These are phyloP conservation scores for Microstegium vimineum DNA, from an alignment of 176 grass and related monocot genomes.

Conservation along the genomic window DNA sequence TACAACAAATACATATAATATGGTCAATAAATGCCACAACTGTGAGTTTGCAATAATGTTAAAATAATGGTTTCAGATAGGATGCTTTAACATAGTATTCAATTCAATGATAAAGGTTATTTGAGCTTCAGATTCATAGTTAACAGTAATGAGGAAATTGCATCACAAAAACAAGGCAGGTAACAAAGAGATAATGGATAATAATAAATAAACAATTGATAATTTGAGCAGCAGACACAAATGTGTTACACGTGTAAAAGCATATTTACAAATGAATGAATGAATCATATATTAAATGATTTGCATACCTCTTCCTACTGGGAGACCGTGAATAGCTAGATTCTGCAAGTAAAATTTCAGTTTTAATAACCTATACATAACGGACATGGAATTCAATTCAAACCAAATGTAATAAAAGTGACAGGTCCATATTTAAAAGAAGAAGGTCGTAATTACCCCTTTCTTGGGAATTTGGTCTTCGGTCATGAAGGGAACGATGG, in stretches of 20 bases:
- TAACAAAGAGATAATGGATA: neutral
- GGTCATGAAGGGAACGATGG: conserved; percentile 46
- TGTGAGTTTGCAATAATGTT: neutral
- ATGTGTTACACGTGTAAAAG: neutral
- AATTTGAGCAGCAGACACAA: neutral
- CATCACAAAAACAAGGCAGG: neutral
- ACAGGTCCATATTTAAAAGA: neutral
- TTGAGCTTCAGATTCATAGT: neutral
- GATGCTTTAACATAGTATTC: conserved; percentile 1
- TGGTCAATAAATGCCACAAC: neutral
- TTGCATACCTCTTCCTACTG: conserved; percentile 52
- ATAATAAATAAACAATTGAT: too few relatives aligned
- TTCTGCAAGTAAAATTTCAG: conserved; percentile 45
- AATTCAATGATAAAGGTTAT: neutral
- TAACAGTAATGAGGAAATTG: neutral
- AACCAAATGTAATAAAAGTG: neutral
- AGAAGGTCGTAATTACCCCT: conserved; percentile 42
- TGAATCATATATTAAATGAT: conserved; percentile 10
- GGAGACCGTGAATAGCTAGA: conserved; percentile 82
- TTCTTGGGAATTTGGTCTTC: conserved; percentile 59
- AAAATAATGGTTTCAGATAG: neutral
- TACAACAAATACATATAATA: neutral
- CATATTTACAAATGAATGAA: conserved; percentile 19
- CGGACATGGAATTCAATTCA: neutral
- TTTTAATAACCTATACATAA: neutral